Percentiles rank a stretch among this genome's conserved stretches.
These are phyloP conservation scores for Pseudovirgaria hyperparasitica DNA, from an alignment of 2,329 filamentous ascomycete genomes.

Conservation along the genomic window DNA sequence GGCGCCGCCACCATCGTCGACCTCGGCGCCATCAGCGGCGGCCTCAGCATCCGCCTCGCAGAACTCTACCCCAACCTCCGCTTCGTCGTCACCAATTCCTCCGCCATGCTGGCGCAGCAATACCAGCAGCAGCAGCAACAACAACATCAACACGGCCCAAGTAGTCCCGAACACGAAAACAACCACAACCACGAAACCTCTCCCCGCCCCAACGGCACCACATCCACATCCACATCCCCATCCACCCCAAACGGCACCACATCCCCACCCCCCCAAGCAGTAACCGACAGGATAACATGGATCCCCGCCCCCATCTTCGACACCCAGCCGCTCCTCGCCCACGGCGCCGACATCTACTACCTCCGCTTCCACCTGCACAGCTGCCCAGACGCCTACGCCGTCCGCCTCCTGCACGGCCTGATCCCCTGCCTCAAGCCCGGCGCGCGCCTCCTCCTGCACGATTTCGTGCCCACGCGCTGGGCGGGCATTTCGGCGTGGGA, in stretches of 20 bases:
- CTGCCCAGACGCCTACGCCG: slow-evolving; percentile 22
- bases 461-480: slow-evolving; percentile 5
- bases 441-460: slow-evolving; percentile 7
- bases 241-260: no score
- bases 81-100: slow-evolving; percentile 20
- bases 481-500: no score
- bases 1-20: slow-evolving; percentile 2
- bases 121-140: no score
- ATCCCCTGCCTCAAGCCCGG: slow-evolving; percentile 15
- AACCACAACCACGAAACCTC: no score
- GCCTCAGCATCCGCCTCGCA: slow-evolving; percentile 15
- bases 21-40: slow-evolving; percentile 5
- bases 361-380: slow-evolving; percentile 23
- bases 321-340: slow-evolving; percentile 7
- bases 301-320: slow-evolving; percentile 6
- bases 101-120: slow-evolving; percentile 8
- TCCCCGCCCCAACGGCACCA: no score
- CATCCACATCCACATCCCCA: no score
- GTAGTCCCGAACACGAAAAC: no score
- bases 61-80: slow-evolving; percentile 14
- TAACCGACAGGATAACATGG: slow-evolving; percentile 6
- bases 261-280: slow-evolving; percentile 4
- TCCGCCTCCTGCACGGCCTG: slow-evolving; percentile 18
- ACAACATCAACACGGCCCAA: no score
- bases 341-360: slow-evolving; percentile 9